Conservation (phyloP, 2,329 filamentous ascomycete genomes). For the Microdochium paspali region DNA sequence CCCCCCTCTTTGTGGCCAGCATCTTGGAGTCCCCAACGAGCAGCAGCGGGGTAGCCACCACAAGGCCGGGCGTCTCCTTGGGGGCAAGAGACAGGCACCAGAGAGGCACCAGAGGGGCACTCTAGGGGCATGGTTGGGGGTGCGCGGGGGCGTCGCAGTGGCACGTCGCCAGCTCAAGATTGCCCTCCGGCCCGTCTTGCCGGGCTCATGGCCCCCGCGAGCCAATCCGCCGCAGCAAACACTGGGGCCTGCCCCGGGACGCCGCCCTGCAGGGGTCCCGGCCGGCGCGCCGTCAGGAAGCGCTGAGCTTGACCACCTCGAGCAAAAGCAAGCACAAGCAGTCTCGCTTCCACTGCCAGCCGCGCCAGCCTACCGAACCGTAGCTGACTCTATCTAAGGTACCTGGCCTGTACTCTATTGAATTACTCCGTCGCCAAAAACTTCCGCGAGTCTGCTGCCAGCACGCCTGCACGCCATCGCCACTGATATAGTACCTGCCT, state of each 20-base stretch:
- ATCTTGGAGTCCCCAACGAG: not conserved
- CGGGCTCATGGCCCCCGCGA: not conserved
- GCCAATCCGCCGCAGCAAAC: not conserved
- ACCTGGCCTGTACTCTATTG: not conserved
- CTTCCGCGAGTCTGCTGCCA: not conserved
- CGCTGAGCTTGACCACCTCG: too few species aligned
- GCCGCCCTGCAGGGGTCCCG: not conserved
- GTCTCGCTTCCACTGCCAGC: too few species aligned
- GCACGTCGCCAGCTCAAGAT: not conserved
- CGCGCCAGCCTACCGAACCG: too few species aligned
- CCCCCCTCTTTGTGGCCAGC: too few species aligned
- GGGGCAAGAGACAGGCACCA: not conserved
- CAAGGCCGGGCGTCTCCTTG: not conserved
- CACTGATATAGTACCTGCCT: constrained; percentile 7
- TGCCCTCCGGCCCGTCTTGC: not conserved
- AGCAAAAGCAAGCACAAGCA: too few species aligned
- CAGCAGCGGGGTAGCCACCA: not conserved
- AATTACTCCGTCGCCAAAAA: constrained; percentile 1
- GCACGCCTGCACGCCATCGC: constrained; percentile 8
- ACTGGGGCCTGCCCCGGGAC: not conserved
- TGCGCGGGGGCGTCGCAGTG: not conserved
- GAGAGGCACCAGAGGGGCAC: not conserved
- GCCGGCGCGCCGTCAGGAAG: not conserved
- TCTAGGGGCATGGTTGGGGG: too few species aligned
- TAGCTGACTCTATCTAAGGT: too few species aligned